Evolutionary conservation across 805 yeast species (phyloP).

Genomic region (Hanseniaspora lindneri): DNA sequence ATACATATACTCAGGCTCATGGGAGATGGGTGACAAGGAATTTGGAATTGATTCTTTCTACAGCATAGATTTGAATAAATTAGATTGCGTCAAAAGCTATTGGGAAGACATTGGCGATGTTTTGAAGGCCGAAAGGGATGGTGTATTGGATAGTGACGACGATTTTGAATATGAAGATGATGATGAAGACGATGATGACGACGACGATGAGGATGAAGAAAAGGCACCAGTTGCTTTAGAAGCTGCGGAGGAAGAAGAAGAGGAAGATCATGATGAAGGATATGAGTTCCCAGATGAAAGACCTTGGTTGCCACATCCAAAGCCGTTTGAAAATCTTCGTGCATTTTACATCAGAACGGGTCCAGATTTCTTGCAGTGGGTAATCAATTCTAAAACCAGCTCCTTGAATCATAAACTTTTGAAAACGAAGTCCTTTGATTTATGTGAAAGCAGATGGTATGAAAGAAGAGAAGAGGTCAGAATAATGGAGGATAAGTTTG

Average conservation of each 20-base stretch:
- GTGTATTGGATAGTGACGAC: slow-evolving; percentile 50
- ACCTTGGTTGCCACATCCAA: slow-evolving; percentile 97
- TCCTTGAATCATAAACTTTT: slow-evolving; percentile 82
- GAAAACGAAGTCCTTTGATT: slow-evolving; percentile 77
- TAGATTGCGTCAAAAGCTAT: slow-evolving; percentile 75
- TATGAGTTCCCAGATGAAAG: slow-evolving; percentile 77
- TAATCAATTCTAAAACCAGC: slow-evolving; percentile 62
- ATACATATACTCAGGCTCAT: slow-evolving; percentile 81
- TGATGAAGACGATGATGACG: slow-evolving; percentile 58
- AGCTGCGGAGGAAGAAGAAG: slow-evolving; percentile 50
- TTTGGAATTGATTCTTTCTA: slow-evolving; percentile 75
- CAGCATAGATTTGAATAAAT: slow-evolving; percentile 67
- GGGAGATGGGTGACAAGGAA: slow-evolving; percentile 82
- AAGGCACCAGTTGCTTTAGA: slow-evolving; percentile 29
- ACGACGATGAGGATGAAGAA: slow-evolving; percentile 35
- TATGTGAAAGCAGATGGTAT: slow-evolving; percentile 96
- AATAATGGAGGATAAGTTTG: slow-evolving; percentile 75
- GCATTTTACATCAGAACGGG: slow-evolving; percentile 80
- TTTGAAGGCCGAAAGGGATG: slow-evolving; percentile 39
- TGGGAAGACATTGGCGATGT: slow-evolving; percentile 74
- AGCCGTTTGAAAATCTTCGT: slow-evolving; percentile 76
- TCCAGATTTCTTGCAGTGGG: slow-evolving; percentile 82
- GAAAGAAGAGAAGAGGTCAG: slow-evolving; percentile 91
- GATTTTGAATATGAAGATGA: slow-evolving; percentile 55
- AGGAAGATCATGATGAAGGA: slow-evolving; percentile 46